Evolutionary conservation across 495 filamentous ascomycete genomes (phyloP), one percentile per base, ranked within the genome.

Genomic region (Elasticomyces elasticus): DNA sequence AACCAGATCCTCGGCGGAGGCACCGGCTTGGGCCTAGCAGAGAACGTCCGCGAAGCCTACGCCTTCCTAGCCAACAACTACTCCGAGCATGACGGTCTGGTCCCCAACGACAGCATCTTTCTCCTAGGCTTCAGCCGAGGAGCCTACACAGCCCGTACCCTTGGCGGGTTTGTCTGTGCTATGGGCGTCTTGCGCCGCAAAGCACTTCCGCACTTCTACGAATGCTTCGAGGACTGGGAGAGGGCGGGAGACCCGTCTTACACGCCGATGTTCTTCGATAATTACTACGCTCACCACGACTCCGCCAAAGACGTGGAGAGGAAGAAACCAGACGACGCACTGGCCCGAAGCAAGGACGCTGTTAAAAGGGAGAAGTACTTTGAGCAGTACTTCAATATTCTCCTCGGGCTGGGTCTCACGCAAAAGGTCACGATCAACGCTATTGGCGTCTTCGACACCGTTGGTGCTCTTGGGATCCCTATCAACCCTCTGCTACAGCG

Each of bases 361-460:
- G 11, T 9, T 1, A 12, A 28, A 26, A 13, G 46, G 1, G 48
- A 56, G 12, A 42, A 26, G 17, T 56, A 56, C 24, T 15, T 60
- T 1, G 27, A 44, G 12, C 25, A 60, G 3, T 60, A 60, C 58
- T 33, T 81, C 51, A 72, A 71, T 43, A 64, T 63, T 4, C 67
- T 81, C 26, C 65, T 76, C 54, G 68, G 66, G 10, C 62, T 84
- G 38, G 76, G 73, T 11, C 33, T 83, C 9, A 54, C 76, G 20
- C 70, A 60, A 41, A 31, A 52, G 38, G 58, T 45, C 2, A 15
- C 55, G 5, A 71, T 84, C 54, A 52, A 56, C 6, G 38, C 42
- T 13, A 56, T 56, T 22, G 54, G 52, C 24, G 58, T 61, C 24
- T 61, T 51, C 51, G 57, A 62, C 35, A 59, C 56, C 0, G 60